A percentile compares a stretch with the other conserved stretches of the same genome.
Evolutionary conservation across 257 asterid genomes (phyloP).

Genomic region (Scutellaria minor): DNA sequence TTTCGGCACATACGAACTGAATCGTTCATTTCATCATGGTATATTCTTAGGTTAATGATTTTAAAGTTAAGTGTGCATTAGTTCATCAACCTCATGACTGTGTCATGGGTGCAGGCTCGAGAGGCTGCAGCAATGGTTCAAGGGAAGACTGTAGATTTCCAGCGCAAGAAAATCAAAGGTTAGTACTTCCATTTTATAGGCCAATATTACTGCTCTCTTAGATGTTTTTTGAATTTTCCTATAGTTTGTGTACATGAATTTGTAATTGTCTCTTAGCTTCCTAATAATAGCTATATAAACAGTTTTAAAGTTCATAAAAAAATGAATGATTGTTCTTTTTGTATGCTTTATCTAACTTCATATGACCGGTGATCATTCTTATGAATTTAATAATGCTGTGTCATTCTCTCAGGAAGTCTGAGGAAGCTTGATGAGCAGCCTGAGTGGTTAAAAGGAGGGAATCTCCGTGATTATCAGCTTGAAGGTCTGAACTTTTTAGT

Average conservation of each 20-base stretch:
- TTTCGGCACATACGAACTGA: constrained; percentile 19
- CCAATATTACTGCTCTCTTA: constrained; percentile 8
- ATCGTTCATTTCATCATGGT: constrained; percentile 1
- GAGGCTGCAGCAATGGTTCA: constrained; percentile 86
- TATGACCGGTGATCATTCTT: constrained; percentile 23
- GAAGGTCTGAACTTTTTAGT: constrained; percentile 98
- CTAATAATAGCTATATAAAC: constrained; percentile 3
- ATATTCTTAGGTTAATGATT: constrained; percentile 29
- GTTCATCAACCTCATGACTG: constrained; percentile 13
- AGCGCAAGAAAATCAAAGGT: constrained; percentile 97
- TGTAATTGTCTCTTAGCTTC: constrained; percentile 16
- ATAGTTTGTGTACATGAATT: constrained; percentile 11
- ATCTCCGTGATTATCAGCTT: constrained; percentile 98
- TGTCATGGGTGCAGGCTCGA: constrained; percentile 67
- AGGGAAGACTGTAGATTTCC: constrained; percentile 94
- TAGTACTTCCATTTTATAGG: constrained; percentile 17
- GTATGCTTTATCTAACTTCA: neutral
- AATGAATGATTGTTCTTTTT: neutral
- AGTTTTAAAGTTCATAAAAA: neutral
- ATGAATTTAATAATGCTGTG: neutral
- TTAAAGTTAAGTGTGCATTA: constrained; percentile 9
- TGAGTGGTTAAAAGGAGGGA: constrained; percentile 97
- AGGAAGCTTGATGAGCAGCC: constrained; percentile 99
- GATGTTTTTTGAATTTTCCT: constrained; percentile 15
- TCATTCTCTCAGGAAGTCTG: constrained; percentile 74